phyloP scores from a whole-genome alignment of 139 green algal genomes.

The Raphidocelis subcapitata region DNA sequence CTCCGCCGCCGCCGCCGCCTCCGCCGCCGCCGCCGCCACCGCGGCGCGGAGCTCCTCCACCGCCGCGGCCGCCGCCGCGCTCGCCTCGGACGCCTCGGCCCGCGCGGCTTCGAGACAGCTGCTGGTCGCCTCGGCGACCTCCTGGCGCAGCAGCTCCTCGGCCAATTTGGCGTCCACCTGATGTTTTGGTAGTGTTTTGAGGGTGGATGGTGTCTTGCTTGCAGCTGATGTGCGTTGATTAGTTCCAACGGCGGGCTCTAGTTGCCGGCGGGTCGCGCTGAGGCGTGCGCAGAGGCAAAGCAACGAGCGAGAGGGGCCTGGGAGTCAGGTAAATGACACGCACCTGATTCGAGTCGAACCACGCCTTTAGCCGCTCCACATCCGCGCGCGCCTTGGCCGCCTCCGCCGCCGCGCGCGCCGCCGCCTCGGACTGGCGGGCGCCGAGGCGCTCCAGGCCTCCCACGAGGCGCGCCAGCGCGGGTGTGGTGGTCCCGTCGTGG shows the following conservation, averaged over 20 bases:
- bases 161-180: slow-evolving; percentile 22
- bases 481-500: too few relatives aligned
- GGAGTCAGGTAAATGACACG: too few relatives aligned
- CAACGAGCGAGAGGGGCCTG: too few relatives aligned
- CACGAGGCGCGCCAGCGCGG: background rate
- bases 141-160: slow-evolving; percentile 22
- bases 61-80: background rate
- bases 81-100: background rate
- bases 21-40: background rate
- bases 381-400: slow-evolving; percentile 9
- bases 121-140: slow-evolving; percentile 15
- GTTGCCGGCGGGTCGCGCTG: too few relatives aligned
- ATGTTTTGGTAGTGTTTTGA: too few relatives aligned
- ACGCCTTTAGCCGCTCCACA: slow-evolving; percentile 12
- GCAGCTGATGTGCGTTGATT: too few relatives aligned
- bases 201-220: too few relatives aligned
- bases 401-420: slow-evolving; percentile 1
- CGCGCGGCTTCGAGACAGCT: background rate
- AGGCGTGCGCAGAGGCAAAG: too few relatives aligned
- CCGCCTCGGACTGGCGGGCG: background rate
- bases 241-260: too few relatives aligned
- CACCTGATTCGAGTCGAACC: slow-evolving; percentile 31
- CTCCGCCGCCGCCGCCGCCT: background rate
- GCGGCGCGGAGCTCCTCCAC: background rate
- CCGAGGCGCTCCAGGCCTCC: slow-evolving; percentile 1